phyloP scores from a whole-genome alignment of 371 early-diverging fungal genomes.

The Blakeslea trispora region DNA sequence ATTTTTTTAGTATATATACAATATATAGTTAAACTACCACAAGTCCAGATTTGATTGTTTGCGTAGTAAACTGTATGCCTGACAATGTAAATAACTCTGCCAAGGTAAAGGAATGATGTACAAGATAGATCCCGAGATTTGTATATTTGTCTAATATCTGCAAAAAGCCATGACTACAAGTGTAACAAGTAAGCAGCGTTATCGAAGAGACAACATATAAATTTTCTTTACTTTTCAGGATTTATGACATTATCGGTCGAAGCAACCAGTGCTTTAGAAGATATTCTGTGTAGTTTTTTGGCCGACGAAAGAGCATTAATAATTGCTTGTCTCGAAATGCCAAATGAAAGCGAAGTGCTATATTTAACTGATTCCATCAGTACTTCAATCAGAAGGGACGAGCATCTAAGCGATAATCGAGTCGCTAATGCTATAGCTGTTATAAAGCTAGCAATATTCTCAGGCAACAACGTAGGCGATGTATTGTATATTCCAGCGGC shows the following conservation, averaged over 20 bases:
- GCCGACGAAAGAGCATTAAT: slow-evolving; percentile 61
- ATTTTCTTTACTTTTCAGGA: slow-evolving; percentile 18
- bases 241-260: slow-evolving; percentile 6
- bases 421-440: slow-evolving; percentile 47
- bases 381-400: slow-evolving; percentile 48
- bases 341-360: slow-evolving; percentile 60
- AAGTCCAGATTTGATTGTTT: slow-evolving; percentile 70
- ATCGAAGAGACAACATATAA: no score
- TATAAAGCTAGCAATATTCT: slow-evolving; percentile 43
- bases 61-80: slow-evolving; percentile 76
- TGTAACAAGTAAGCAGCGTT: slow-evolving; percentile 9
- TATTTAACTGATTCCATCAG: slow-evolving; percentile 64
- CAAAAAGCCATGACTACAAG: slow-evolving; percentile 51
- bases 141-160: slow-evolving; percentile 72
- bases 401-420: slow-evolving; percentile 45
- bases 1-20: no score
- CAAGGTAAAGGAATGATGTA: slow-evolving; percentile 74
- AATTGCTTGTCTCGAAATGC: slow-evolving; percentile 56
- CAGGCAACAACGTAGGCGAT: slow-evolving; percentile 46
- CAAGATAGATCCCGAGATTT: slow-evolving; percentile 65
- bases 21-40: slow-evolving; percentile 56
- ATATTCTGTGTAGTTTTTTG: slow-evolving; percentile 48
- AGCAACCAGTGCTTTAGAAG: slow-evolving; percentile 7
- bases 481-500: slow-evolving; percentile 18
- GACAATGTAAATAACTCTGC: slow-evolving; percentile 80